Evolutionary conservation across 306 rosid species (phyloP).

Genomic region (Cyamopsis tetragonoloba): DNA sequence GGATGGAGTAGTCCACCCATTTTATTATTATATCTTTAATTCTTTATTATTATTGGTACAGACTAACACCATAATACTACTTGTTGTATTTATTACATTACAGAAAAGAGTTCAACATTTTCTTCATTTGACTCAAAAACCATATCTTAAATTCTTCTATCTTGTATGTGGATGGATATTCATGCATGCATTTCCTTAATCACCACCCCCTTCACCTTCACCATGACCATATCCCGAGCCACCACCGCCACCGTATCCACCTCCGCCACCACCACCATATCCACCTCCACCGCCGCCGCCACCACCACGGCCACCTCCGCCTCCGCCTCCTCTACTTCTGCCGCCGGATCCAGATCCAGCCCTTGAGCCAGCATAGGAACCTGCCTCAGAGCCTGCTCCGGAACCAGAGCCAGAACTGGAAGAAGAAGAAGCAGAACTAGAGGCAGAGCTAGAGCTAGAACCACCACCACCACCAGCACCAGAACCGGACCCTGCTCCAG

Average conservation of each 20-base stretch:
- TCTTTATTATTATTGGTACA: neutral
- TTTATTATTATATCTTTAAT: too few relatives aligned
- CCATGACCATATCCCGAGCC: conserved; percentile 33
- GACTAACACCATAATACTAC: neutral
- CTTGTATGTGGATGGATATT: too few relatives aligned
- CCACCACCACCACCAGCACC: conserved; percentile 42
- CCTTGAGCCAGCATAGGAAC: conserved; percentile 49
- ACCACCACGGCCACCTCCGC: neutral
- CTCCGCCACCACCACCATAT: neutral
- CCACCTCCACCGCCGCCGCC: conserved; percentile 33
- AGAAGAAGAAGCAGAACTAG: conserved; percentile 44
- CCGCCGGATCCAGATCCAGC: conserved; percentile 46
- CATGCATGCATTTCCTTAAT: conserved; percentile 29
- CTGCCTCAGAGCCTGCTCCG: conserved; percentile 40
- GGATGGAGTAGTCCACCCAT: conserved; percentile 2
- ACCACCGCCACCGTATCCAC: conserved; percentile 25
- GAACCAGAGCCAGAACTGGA: conserved; percentile 42
- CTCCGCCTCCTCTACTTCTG: neutral
- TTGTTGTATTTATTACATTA: conserved; percentile 22
- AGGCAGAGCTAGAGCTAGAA: conserved; percentile 43
- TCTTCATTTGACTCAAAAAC: conserved; percentile 7
- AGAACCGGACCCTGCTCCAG: conserved; percentile 45
- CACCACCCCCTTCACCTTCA: conserved; percentile 39
- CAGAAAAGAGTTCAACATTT: neutral
- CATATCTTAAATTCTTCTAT: neutral